Evolutionary conservation across 2,329 filamentous ascomycete genomes (phyloP), one percentile per base, ranked within the genome.

Genomic region (Seiridium unicorne): DNA sequence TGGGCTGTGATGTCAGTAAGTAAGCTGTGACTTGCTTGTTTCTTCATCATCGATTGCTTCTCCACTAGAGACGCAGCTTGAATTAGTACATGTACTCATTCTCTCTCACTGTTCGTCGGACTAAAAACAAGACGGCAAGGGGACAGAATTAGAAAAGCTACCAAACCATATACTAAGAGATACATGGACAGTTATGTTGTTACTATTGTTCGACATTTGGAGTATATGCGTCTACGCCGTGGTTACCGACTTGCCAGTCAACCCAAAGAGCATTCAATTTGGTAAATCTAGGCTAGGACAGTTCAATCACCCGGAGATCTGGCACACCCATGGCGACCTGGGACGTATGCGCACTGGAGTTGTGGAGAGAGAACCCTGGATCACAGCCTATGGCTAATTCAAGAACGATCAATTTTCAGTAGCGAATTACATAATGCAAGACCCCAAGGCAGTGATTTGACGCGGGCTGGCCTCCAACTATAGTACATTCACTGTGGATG

Each of bases 391-490:
- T 31, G 9, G 4, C 18, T 32, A 26, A 3, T 49, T 49, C 26
- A 26, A 7, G 6, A 11, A 49, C 26, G 47, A 49, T 6, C 9
- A 18, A 5, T 49, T 26, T 9, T 54, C 34, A 11, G n/a, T 18
- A 34, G 42, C 46, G 11, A 18, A 67, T 60, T 70, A 76, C 61
- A 55, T 62, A 42, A 68, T 77, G 71, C 63, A 67, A 32, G 68
- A 69, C 0, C 75, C 75, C 1, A 64, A 71, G 5, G 51, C 61
- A 0, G 67, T 76, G 2, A 51, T 72, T 5, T 73, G 69, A 4
- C 70, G 75, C 1, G 74, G 76, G 0, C 4, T 53, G 4, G 58
- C 64, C 44, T 75, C 68, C 63, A 78, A 78, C 54, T 76, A 76
- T 48, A 73, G 68, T 3, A 64, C 66, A 1, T 77, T 77, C 60